Evolutionary conservation across 441 rosid species (phyloP), one percentile per base, ranked within the genome.

Genomic region (Euphorbia schlechtendalii): DNA sequence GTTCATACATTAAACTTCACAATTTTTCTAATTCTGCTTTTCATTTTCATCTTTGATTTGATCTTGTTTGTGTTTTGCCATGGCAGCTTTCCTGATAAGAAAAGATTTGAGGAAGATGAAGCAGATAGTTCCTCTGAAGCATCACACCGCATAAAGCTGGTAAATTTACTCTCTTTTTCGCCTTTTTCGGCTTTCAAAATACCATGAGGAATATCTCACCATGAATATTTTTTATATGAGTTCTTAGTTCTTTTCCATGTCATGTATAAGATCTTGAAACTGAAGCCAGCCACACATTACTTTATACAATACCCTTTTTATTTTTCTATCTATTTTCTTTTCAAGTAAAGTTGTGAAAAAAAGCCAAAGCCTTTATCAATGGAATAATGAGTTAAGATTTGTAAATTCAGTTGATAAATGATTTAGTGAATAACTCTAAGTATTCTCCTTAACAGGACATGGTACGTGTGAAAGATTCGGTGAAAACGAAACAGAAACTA

Each of bases 41-140:
- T n/a, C n/a, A n/a, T 46, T 74, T 75, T 32, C 65, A 28, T 41
- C 51, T 57, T 64, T 8, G 5, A 3, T 55, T 69, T 68, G 61
- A 41, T 53, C 34, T 32, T 32, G 34, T 32, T 32, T 32, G 34
- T 32, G 34, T 32, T 32, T 6, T 32, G 57, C 77, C 72, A 69
- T 81, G 73, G 75, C 84, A 90, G 96, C 83, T 86, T 83, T 62
- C 88, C 94, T 49, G 88, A 74, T 59, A 88, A 83, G 84, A 87
- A 78, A 65, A 78, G 73, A 72, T 64, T 56, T 36, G 81, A 76
- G 61, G 86, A 66, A 80, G 86, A 80, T 65, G 72, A 71, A 69
- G 69, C 63, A 69, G 78, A 68, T 28, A 57, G 65, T 76, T 82
- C 82, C 14, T 75, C 63, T 59, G 84, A 80, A 71, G 80, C 74